phyloP scores from a whole-genome alignment of 371 early-diverging fungal species.

The Dinochytrium kinnereticum region DNA sequence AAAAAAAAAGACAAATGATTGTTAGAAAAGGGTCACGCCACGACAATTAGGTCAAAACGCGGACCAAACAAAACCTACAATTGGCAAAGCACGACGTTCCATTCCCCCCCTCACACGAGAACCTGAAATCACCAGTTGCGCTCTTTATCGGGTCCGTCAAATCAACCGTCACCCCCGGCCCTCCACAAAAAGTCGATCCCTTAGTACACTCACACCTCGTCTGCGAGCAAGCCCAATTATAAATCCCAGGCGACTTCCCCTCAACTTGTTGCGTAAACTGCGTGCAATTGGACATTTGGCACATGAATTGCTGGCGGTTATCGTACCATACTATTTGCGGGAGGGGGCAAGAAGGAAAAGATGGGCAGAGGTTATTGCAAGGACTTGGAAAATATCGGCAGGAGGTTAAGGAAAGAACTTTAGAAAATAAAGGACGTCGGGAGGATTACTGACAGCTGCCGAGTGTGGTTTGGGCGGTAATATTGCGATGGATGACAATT shows the following conservation, averaged over 20 bases:
- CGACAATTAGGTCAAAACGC: too few species aligned
- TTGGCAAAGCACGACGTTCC: conserved; percentile 35
- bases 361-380: not conserved
- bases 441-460: conserved; percentile 27
- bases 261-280: conserved; percentile 59
- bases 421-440: not conserved
- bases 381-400: too few species aligned
- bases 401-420: not conserved
- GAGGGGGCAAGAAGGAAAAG: not conserved
- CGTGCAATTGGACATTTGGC: conserved; percentile 57
- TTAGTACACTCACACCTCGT: conserved; percentile 62
- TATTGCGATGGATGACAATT: conserved; percentile 35
- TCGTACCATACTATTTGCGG: conserved; percentile 58
- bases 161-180: conserved; percentile 53
- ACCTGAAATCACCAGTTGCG: conserved; percentile 55
- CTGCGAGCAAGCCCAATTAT: conserved; percentile 44
- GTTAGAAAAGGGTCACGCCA: too few species aligned
- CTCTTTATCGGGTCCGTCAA: conserved; percentile 48
- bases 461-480: conserved; percentile 19
- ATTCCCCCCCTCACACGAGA: conserved; percentile 43
- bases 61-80: too few species aligned
- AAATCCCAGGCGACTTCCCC: conserved; percentile 10
- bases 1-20: too few species aligned
- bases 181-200: conserved; percentile 66
- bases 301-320: conserved; percentile 62